Conservation (phyloP, 1,284 basidiomycete genomes). For the Tilletia caries region DNA sequence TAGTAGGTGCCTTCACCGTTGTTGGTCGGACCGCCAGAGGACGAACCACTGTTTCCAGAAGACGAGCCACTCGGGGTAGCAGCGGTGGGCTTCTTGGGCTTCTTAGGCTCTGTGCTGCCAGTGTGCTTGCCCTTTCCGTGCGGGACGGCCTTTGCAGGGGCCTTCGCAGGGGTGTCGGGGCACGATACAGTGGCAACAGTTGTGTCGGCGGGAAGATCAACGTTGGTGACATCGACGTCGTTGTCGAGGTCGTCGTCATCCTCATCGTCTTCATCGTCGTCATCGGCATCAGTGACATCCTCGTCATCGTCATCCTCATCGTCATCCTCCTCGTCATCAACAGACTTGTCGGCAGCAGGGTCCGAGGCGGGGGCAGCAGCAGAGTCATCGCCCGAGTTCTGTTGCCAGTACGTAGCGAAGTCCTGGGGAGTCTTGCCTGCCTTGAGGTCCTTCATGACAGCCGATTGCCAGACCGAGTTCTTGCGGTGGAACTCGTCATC, state of each 20-base stretch:
- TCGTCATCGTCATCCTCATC: not conserved
- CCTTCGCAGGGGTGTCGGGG: too few relatives aligned
- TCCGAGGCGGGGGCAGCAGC: slow-evolving; percentile 6
- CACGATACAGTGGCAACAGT: too few relatives aligned
- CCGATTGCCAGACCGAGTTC: slow-evolving; percentile 40
- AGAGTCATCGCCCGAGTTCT: slow-evolving; percentile 21
- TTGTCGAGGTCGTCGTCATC: too few relatives aligned
- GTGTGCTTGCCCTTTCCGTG: too few relatives aligned
- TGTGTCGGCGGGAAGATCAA: too few relatives aligned
- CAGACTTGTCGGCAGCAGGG: slow-evolving; percentile 19
- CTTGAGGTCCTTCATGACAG: slow-evolving; percentile 31
- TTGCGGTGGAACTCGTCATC: slow-evolving; percentile 33
- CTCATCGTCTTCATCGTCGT: too few relatives aligned
- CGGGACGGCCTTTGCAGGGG: too few relatives aligned
- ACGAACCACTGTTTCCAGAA: not conserved
- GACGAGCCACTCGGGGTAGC: too few relatives aligned
- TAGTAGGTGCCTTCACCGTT: slow-evolving; percentile 48
- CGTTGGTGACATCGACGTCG: too few relatives aligned
- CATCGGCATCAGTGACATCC: too few relatives aligned
- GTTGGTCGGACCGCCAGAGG: slow-evolving; percentile 34
- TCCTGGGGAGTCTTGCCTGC: slow-evolving; percentile 31
- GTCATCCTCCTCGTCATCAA: slow-evolving; percentile 3
- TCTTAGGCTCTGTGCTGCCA: too few relatives aligned
- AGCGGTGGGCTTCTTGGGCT: too few relatives aligned
- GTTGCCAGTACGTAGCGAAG: slow-evolving; percentile 30